These are phyloP conservation scores for Rhodotorula sp. DNA, from an alignment of 1,284 basidiomycete genomes.

Conservation along the genomic window DNA sequence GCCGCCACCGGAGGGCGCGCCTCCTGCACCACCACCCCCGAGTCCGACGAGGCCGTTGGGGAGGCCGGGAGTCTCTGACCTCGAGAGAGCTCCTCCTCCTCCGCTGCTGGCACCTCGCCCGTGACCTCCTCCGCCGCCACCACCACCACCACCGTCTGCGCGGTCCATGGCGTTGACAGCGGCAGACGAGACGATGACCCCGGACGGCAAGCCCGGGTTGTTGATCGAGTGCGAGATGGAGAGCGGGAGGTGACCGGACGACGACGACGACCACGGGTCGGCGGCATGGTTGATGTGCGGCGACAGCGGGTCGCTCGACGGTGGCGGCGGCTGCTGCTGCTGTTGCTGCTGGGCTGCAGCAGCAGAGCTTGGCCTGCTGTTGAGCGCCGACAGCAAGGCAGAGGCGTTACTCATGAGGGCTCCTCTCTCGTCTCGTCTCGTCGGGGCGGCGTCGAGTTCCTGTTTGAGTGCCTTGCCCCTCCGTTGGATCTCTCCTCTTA, in stretches of 20 bases:
- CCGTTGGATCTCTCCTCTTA: not conserved
- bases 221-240: slow-evolving; percentile 49
- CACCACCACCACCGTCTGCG: slow-evolving; percentile 12
- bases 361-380: not conserved
- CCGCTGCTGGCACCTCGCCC: slow-evolving; percentile 7
- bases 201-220: slow-evolving; percentile 51
- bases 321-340: not conserved
- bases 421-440: not conserved
- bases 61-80: slow-evolving; percentile 33
- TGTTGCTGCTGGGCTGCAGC: not conserved
- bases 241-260: slow-evolving; percentile 46
- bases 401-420: slow-evolving; percentile 25
- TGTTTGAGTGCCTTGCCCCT: not conserved
- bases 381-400: slow-evolving; percentile 16
- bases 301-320: slow-evolving; percentile 1
- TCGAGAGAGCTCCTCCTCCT: slow-evolving; percentile 7
- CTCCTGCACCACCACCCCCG: not conserved
- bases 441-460: not conserved
- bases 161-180: slow-evolving; percentile 36
- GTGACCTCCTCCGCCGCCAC: slow-evolving; percentile 3
- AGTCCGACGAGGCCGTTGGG: slow-evolving; percentile 8
- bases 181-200: slow-evolving; percentile 36
- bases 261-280: slow-evolving; percentile 22
- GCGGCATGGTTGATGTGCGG: slow-evolving; percentile 7
- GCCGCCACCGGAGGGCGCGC: not conserved